A percentile compares a stretch with the other conserved stretches of the same genome.
Evolutionary conservation across 2,329 filamentous ascomycete species (phyloP).

Genomic region (Aspergillus ustus): DNA sequence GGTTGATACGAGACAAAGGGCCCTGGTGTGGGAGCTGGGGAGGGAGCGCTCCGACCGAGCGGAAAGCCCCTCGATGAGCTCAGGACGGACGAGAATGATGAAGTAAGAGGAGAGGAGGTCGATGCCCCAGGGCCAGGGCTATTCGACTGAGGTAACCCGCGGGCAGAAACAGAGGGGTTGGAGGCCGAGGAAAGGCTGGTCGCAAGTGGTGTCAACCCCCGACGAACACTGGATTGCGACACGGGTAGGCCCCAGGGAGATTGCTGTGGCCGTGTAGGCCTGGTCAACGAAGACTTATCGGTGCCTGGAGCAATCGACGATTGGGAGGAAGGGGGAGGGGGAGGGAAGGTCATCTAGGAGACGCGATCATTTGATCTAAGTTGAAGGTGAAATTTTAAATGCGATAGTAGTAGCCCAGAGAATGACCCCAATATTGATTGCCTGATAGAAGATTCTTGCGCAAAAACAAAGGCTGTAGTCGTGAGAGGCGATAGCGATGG

Average conservation of each 20-base stretch:
- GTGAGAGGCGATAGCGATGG: slow-evolving; percentile 23
- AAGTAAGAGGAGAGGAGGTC: slow-evolving; percentile 56
- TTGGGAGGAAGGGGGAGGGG: slow-evolving; percentile 56
- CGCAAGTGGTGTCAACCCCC: slow-evolving; percentile 63
- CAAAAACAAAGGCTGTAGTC: slow-evolving; percentile 18
- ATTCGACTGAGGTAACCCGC: slow-evolving; percentile 51
- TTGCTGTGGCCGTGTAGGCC: slow-evolving; percentile 53
- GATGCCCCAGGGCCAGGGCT: slow-evolving; percentile 54
- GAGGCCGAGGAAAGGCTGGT: slow-evolving; percentile 53
- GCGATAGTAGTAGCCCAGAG: slow-evolving; percentile 18
- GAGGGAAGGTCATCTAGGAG: slow-evolving; percentile 62
- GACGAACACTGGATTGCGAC: slow-evolving; percentile 60
- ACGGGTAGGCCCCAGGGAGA: slow-evolving; percentile 61
- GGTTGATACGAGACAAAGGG: slow-evolving; percentile 58
- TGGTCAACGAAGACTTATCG: slow-evolving; percentile 52
- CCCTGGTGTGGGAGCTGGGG: slow-evolving; percentile 59
- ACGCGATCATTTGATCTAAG: slow-evolving; percentile 56
- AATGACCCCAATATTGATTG: slow-evolving; percentile 16
- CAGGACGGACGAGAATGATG: slow-evolving; percentile 59
- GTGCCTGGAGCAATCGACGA: slow-evolving; percentile 57
- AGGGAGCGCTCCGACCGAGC: slow-evolving; percentile 57
- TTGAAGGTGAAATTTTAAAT: slow-evolving; percentile 41
- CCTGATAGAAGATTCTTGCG: slow-evolving; percentile 11
- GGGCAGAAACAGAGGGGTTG: slow-evolving; percentile 46
- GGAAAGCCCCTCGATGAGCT: slow-evolving; percentile 55